Evolutionary conservation across 2,329 filamentous ascomycete species (phyloP).

Genomic region (Triangularia verruculosa): DNA sequence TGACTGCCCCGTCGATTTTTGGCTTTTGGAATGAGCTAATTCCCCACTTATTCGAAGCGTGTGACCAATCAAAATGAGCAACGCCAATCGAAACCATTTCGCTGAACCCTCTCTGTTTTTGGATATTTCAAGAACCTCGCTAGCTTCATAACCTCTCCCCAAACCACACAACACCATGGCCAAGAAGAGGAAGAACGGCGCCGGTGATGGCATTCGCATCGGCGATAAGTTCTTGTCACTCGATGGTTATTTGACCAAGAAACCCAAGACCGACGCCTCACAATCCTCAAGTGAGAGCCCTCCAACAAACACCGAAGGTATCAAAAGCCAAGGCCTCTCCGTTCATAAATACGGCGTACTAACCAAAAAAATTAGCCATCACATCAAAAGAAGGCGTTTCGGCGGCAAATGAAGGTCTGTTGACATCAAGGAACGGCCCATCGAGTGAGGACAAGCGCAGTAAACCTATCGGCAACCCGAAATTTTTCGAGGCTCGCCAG

Average conservation of each 20-base stretch:
- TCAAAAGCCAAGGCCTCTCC: background rate
- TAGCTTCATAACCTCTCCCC: background rate
- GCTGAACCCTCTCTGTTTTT: no score
- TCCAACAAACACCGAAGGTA: background rate
- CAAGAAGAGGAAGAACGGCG: conserved; percentile 36
- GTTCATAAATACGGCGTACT: background rate
- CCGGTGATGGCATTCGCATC: conserved; percentile 43
- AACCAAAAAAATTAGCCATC: conserved; percentile 14
- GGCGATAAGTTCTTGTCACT: conserved; percentile 49
- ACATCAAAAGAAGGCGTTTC: background rate
- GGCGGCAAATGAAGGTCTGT: conserved; percentile 2
- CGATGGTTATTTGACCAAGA: conserved; percentile 43
- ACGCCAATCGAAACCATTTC: no score
- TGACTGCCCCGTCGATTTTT: no score
- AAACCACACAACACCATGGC: conserved; percentile 20
- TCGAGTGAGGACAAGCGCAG: background rate
- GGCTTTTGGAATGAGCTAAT: no score
- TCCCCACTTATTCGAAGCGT: background rate
- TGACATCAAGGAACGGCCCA: no score
- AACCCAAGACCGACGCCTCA: background rate
- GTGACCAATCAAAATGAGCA: background rate
- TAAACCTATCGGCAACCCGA: conserved; percentile 29
- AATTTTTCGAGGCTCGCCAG: conserved; percentile 51
- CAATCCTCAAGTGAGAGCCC: background rate
- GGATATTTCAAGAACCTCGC: no score